A percentile compares a stretch with the other conserved stretches of the same genome.
Conservation (phyloP, 192 early-diverging fungal genomes). For the Powellomyces hirtus region DNA sequence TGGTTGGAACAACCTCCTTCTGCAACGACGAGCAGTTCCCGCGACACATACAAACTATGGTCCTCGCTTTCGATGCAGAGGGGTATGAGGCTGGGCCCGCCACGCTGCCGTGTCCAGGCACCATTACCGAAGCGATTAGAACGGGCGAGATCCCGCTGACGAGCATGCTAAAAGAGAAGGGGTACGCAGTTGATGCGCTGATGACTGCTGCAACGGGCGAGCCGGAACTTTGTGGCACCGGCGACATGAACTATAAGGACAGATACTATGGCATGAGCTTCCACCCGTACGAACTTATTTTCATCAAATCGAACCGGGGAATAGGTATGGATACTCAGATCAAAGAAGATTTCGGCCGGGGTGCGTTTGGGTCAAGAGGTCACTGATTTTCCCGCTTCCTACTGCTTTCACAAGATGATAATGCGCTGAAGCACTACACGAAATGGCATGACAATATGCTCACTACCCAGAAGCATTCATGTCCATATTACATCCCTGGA, state of each 20-base stretch:
- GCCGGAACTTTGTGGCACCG: not conserved
- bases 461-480: not conserved
- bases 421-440: constrained; percentile 1
- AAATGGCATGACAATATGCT: constrained; percentile 9
- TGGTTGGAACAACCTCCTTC: not conserved
- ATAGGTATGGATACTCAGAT: not conserved
- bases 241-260: not conserved
- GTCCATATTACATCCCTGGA: not conserved
- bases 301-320: constrained; percentile 12
- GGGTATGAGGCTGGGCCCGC: not conserved
- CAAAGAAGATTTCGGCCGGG: not conserved
- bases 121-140: not conserved
- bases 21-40: not conserved
- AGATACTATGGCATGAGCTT: constrained; percentile 7
- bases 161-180: not conserved
- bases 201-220: not conserved
- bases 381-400: not conserved
- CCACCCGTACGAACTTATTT: constrained; percentile 2
- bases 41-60: not conserved
- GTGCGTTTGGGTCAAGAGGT: not conserved
- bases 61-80: not conserved
- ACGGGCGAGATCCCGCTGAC: not conserved
- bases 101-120: not conserved
- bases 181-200: not conserved
- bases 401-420: constrained; percentile 9